Base-by-base conservation (phyloP, 345 rosid genomes). In the Salix udensis region DNA sequence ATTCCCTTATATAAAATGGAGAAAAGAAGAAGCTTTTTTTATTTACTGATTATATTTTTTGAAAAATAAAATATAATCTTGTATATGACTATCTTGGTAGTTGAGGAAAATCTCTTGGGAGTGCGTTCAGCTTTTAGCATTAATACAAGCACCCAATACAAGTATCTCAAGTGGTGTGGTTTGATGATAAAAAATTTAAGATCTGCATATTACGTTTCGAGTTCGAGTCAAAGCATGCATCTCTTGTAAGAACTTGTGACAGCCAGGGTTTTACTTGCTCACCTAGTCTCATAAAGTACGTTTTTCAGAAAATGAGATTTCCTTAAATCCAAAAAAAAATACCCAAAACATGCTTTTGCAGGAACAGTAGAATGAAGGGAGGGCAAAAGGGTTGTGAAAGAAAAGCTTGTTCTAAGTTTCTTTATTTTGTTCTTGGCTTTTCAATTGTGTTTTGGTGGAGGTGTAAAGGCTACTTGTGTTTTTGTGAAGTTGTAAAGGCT, bases 341-440 rank as follows among this genome's bases (percentile, higher is more conserved):
- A 8, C 16, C 79, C 67, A 46, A 70, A 66, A 70, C 77, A 68
- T 37, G 71, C 75, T 70, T 74, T 71, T 71, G 26, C 30, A 76
- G 78, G 71, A 46, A 73, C 37, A 34, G 6, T 9, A 68, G 72
- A 31, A 73, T 31, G 5, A 68, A 36, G 34, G 34, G 34, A 31
- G 34, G 42, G 36, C 44, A 5, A 42, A 34, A 71, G 23, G 31
- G 26, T 24, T 19, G 30, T 1, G 15, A 5, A 18, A 30, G 37
- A 50, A 52, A 65, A 23, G 16, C 14, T 24, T 48, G 10, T 36
- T 68, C 16, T 44, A 30, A 30, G 13, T 53, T 55, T 13, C 16
- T 19, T 28, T 26, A 10, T 23, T 67, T 19, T 21, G 13, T 24
- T 52, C 61, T 18, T 16, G 16, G 15, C 2, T 30, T 71, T n/a